Conservation (phyloP, 768 basidiomycete genomes). For the Collybia mongolica region DNA sequence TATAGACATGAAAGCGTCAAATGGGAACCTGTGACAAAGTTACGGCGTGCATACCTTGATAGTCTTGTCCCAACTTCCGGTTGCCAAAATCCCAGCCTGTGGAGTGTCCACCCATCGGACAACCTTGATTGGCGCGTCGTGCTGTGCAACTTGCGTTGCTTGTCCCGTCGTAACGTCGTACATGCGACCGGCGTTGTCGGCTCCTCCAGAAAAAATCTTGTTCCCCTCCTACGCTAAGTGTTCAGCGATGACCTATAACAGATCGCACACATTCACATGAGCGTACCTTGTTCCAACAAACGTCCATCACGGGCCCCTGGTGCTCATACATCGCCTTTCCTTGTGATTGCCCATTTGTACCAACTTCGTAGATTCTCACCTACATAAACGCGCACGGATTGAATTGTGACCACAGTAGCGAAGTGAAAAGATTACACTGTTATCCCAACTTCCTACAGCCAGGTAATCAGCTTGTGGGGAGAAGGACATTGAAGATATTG, state of each 20-base stretch:
- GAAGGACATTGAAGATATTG: slow-evolving; percentile 83
- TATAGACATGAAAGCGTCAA: background rate
- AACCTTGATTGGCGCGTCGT: slow-evolving; percentile 85
- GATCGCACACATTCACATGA: background rate
- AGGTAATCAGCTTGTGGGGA: slow-evolving; percentile 85
- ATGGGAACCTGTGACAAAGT: background rate
- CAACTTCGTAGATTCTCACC: slow-evolving; percentile 93
- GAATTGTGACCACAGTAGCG: background rate
- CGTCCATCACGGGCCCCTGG: slow-evolving; percentile 83
- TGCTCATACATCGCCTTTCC: slow-evolving; percentile 91
- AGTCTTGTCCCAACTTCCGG: slow-evolving; percentile 98
- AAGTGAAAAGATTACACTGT: slow-evolving; percentile 55
- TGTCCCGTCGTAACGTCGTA: slow-evolving; percentile 87
- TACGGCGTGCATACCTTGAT: slow-evolving; percentile 63
- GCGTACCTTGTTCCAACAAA: slow-evolving; percentile 89
- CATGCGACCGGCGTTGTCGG: slow-evolving; percentile 94
- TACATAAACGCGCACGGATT: slow-evolving; percentile 28
- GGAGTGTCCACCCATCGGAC: slow-evolving; percentile 81
- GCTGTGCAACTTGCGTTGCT: slow-evolving; percentile 80
- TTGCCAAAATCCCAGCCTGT: slow-evolving; percentile 75
- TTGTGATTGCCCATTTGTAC: slow-evolving; percentile 73
- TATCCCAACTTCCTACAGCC: slow-evolving; percentile 93
- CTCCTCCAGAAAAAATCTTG: slow-evolving; percentile 89
- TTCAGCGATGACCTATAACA: slow-evolving; percentile 4
- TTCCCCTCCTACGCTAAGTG: slow-evolving; percentile 67